Conservation (phyloP, 495 filamentous ascomycete species). For the Glonium stellatum region DNA sequence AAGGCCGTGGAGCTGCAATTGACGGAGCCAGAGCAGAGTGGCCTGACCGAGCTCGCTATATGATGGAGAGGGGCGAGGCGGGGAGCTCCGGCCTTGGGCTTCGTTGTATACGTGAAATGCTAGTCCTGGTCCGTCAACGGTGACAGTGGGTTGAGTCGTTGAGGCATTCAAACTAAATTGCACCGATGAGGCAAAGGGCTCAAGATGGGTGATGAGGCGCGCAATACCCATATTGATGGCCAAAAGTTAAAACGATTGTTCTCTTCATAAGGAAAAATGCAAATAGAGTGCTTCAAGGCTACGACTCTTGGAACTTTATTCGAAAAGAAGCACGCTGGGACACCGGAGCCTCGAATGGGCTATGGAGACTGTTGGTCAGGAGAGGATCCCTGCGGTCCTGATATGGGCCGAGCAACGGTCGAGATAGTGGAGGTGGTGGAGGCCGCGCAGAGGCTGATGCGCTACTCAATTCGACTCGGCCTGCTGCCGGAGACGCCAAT, state of each 20-base stretch:
- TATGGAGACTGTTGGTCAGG: too few species aligned
- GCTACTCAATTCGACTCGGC: not conserved
- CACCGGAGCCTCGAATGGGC: not conserved
- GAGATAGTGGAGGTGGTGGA: not conserved
- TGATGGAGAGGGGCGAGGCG: conserved; percentile 4
- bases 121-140: conserved; percentile 26
- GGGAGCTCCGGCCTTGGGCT: not conserved
- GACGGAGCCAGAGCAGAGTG: conserved; percentile 18
- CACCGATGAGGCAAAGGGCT: conserved; percentile 18
- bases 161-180: conserved; percentile 1
- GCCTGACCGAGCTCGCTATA: conserved; percentile 3
- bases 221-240: conserved; percentile 20
- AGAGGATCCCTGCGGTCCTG: not conserved
- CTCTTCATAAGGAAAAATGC: not conserved
- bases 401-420: not conserved
- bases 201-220: conserved; percentile 8
- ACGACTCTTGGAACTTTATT: not conserved
- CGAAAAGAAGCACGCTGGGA: not conserved
- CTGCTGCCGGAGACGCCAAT: not conserved
- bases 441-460: not conserved
- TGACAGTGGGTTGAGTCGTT: not conserved
- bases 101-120: conserved; percentile 17
- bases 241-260: not conserved
- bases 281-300: not conserved
- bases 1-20: conserved; percentile 8